Conservation (phyloP, 2,329 filamentous ascomycete species). For the Sordariomycetes sp. region DNA sequence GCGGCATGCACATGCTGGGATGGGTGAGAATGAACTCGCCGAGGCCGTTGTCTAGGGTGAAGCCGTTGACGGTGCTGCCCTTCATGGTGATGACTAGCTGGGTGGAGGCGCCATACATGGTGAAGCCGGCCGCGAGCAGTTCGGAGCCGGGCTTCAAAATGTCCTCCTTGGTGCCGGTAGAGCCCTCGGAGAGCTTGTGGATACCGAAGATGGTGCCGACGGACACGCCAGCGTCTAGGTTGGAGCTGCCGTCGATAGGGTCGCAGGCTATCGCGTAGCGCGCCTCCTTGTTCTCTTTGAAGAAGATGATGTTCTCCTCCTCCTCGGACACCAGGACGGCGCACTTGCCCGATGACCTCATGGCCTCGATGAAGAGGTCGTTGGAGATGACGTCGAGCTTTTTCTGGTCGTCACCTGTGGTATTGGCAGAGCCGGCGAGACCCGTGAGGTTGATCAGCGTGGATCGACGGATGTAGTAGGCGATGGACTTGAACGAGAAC, state of each 20-base stretch:
- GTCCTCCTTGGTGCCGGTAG: slow-evolving; percentile 66
- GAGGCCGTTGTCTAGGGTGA: slow-evolving; percentile 91
- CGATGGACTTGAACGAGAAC: slow-evolving; percentile 99
- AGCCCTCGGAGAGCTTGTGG: slow-evolving; percentile 73
- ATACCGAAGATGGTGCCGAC: slow-evolving; percentile 96
- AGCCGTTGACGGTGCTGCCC: slow-evolving; percentile 84
- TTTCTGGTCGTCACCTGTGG: slow-evolving; percentile 96
- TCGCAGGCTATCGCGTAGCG: slow-evolving; percentile 95
- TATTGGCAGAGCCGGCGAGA: slow-evolving; percentile 88
- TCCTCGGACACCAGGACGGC: slow-evolving; percentile 94
- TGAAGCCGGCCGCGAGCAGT: slow-evolving; percentile 91
- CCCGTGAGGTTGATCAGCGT: slow-evolving; percentile 92
- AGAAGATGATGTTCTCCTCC: slow-evolving; percentile 84
- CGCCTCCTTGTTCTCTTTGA: slow-evolving; percentile 60
- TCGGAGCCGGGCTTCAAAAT: slow-evolving; percentile 82
- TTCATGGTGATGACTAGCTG: slow-evolving; percentile 97
- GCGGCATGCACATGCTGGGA: slow-evolving; percentile 82
- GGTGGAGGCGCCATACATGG: slow-evolving; percentile 96
- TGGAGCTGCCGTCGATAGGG: slow-evolving; percentile 94
- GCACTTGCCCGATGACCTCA: slow-evolving; percentile 85
- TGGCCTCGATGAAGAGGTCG: slow-evolving; percentile 90
- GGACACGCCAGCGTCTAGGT: slow-evolving; percentile 92
- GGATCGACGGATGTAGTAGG: slow-evolving; percentile 95
- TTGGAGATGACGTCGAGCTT: slow-evolving; percentile 99
- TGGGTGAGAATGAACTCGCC: slow-evolving; percentile 99